Percentiles rank a stretch among this genome's conserved stretches.
Conservation (phyloP, 2,329 filamentous ascomycete genomes). For the Fusarium dimerum region DNA sequence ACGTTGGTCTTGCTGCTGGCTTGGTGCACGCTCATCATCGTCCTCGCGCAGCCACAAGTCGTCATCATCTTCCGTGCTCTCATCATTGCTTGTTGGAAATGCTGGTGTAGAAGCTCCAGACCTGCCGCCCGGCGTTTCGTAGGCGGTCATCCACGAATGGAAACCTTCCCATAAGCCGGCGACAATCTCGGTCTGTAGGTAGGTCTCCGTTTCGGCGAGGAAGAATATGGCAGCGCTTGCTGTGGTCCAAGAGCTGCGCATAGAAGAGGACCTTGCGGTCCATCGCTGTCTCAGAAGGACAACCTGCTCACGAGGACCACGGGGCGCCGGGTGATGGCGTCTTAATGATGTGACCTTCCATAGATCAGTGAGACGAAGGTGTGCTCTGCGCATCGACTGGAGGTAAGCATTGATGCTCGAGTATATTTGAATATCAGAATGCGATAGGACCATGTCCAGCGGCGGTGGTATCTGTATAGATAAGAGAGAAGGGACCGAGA, state of each 20-base stretch:
- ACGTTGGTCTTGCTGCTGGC: conserved; percentile 19
- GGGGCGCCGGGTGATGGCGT: conserved; percentile 72
- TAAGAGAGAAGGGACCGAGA: conserved; percentile 71
- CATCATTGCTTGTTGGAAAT: conserved; percentile 9
- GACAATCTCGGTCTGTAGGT: conserved; percentile 88
- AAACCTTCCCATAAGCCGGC: conserved; percentile 80
- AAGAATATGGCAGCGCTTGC: conserved; percentile 87
- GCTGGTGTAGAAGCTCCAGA: conserved; percentile 29
- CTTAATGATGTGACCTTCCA: conserved; percentile 85
- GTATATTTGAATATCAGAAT: conserved; percentile 76
- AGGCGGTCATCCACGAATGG: conserved; percentile 67
- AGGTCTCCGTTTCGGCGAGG: conserved; percentile 81
- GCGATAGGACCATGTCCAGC: conserved; percentile 82
- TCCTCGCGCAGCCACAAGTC: conserved; percentile 32
- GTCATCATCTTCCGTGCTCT: conserved; percentile 22
- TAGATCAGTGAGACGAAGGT: conserved; percentile 78
- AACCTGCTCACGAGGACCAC: conserved; percentile 61
- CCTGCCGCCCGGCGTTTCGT: conserved; percentile 31
- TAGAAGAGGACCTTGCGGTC: conserved; percentile 61
- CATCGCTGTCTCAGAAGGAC: conserved; percentile 64
- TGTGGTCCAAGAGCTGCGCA: conserved; percentile 88
- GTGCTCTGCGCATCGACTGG: conserved; percentile 79
- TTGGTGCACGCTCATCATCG: conserved; percentile 2
- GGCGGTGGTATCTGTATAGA: conserved; percentile 75
- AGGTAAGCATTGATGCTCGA: conserved; percentile 86